A percentile compares a stretch with the other conserved stretches of the same genome.
Conservation (phyloP, 495 filamentous ascomycete genomes). For the Penicillium roqueforti region DNA sequence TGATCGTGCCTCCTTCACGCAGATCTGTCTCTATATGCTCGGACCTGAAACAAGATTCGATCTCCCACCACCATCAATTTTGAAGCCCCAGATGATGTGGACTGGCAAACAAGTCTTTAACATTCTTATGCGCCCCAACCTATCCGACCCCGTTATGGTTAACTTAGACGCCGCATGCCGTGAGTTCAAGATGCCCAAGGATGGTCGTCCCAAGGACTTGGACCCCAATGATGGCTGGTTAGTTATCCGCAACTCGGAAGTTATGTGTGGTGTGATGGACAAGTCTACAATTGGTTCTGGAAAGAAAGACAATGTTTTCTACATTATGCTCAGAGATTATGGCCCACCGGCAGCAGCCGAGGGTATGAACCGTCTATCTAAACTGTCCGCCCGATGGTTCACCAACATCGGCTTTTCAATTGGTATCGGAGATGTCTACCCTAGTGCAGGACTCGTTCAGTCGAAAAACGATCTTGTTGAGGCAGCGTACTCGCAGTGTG, state of each 20-base stretch:
- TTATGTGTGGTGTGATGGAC: constrained; percentile 98
- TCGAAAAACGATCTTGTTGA: constrained; percentile 73
- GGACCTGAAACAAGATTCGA: constrained; percentile 75
- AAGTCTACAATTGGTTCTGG: constrained; percentile 92
- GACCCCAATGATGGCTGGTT: constrained; percentile 81
- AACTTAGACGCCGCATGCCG: constrained; percentile 92
- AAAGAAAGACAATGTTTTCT: constrained; percentile 97
- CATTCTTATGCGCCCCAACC: constrained; percentile 89
- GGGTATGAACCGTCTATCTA: constrained; percentile 92
- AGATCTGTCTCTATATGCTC: constrained; percentile 93
- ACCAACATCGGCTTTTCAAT: constrained; percentile 93
- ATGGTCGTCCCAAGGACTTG: constrained; percentile 60
- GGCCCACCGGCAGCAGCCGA: constrained; percentile 82
- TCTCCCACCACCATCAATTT: constrained; percentile 75
- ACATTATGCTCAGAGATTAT: constrained; percentile 90
- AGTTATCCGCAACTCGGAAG: constrained; percentile 90
- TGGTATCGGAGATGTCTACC: constrained; percentile 90
- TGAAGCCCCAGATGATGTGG: constrained; percentile 87
- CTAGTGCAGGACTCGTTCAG: constrained; percentile 59
- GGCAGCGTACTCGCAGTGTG: constrained; percentile 74
- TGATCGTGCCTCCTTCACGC: constrained; percentile 76
- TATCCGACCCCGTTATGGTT: constrained; percentile 69
- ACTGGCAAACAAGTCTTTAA: constrained; percentile 98
- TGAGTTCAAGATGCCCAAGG: constrained; percentile 59
- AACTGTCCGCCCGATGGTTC: constrained; percentile 82